A percentile compares a stretch with the other conserved stretches of the same genome.
These are phyloP conservation scores for Pythium oligandrum DNA, from an alignment of 352 stramenopile genomes.

Conservation along the genomic window DNA sequence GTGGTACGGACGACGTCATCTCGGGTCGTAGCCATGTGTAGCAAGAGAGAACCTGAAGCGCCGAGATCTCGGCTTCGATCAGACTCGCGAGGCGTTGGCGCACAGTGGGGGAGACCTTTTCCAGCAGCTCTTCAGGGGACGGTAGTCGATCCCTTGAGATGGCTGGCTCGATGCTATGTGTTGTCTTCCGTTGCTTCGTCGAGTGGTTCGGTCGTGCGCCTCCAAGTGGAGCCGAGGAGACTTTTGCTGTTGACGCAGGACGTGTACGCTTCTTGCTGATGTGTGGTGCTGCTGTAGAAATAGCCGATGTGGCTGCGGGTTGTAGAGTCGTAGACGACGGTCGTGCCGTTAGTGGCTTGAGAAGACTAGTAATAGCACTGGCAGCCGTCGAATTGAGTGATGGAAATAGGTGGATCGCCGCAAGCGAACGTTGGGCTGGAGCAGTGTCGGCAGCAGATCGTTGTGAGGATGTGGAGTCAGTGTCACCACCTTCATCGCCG, in stretches of 20 bases:
- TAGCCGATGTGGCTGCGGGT: not conserved
- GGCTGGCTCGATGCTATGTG: not conserved
- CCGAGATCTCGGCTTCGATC: constrained; percentile 74
- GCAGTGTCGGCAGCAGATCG: not conserved
- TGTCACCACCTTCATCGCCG: constrained; percentile 38
- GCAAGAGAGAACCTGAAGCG: constrained; percentile 76
- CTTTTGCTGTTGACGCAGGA: not conserved
- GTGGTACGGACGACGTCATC: too few relatives aligned
- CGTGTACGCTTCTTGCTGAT: constrained; percentile 5
- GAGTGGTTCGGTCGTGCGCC: not conserved
- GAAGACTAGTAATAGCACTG: too few relatives aligned
- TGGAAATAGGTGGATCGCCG: constrained; percentile 15
- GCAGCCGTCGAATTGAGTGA: not conserved
- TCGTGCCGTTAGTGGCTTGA: not conserved
- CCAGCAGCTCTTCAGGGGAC: constrained; percentile 74
- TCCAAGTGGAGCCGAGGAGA: too few relatives aligned
- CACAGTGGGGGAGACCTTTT: constrained; percentile 64
- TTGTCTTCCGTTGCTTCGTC: constrained; percentile 19
- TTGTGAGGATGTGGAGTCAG: constrained; percentile 18
- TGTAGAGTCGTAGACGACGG: not conserved
- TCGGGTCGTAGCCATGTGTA: constrained; percentile 49
- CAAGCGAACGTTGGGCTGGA: not conserved
- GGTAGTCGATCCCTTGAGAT: constrained; percentile 30
- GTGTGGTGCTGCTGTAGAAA: too few relatives aligned
- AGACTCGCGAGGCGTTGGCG: constrained; percentile 64